Evolutionary conservation across 2,329 filamentous ascomycete species (phyloP), one percentile per base, ranked within the genome.

Genomic region (Colletotrichum cuscutae): DNA sequence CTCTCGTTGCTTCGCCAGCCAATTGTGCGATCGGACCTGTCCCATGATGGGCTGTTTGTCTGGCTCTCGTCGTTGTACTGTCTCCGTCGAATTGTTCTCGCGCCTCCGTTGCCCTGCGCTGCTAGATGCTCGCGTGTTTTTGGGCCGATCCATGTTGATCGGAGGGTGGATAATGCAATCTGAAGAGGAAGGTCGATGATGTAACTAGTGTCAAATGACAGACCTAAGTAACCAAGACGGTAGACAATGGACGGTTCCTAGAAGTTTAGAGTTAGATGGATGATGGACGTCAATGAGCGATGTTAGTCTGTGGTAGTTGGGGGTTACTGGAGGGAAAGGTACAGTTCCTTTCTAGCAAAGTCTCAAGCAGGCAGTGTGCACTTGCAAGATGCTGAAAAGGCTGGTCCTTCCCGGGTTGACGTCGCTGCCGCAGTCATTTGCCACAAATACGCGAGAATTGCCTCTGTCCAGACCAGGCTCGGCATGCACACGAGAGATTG

Each of bases 1-100:
- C 46, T 66, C 30, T 22, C 35, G 63, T 28, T 66, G 61, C 30
- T 66, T 58, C 19, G 49, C 53, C 11, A 66, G 52, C 63, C 63
- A 66, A 7, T 66, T 37, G 35, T 66, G 63, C 35, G 63, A 59
- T 24, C 53, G 63, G 42, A 66, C 63, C 2, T 52, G 35, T 8
- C 61, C 61, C 46, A 64, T 64, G 53, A 49, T 37, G 53, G 61
- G 61, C 46, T 30, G 35, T 54, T 64, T 49, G 19, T 49, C 42
- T 49, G 42, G 12, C 42, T 49, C 15, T 8, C 19, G 42, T 9
- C 42, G 46, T 19, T 64, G 61, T 11, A 64, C 61, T 37, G 61
- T 64, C 46, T 64, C 61, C 8, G 61, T 64, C 11, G 61, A 64
- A n/a, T 64, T 53, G 42, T 49, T 49, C 19, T 49, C 42, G 19